phyloP scores from a whole-genome alignment of 805 yeast genomes.

The Starmerella sp. region DNA sequence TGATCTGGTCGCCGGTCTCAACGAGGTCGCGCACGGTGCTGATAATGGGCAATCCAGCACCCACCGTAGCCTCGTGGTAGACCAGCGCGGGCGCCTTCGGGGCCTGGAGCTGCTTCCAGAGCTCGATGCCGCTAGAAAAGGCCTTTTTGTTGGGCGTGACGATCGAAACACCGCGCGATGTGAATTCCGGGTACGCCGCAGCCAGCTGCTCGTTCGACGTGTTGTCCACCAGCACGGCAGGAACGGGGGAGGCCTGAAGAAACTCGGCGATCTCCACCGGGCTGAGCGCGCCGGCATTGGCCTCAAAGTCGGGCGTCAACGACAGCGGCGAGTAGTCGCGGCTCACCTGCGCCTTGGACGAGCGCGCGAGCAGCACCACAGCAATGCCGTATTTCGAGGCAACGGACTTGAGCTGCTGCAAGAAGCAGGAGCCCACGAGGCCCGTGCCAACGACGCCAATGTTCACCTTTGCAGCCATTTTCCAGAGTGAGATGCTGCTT shows the following conservation, averaged over 20 bases:
- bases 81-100: slow-evolving; percentile 59
- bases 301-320: slow-evolving; percentile 44
- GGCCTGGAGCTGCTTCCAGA: slow-evolving; percentile 66
- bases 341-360: slow-evolving; percentile 57
- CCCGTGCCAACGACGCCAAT: slow-evolving; percentile 79
- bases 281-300: slow-evolving; percentile 41
- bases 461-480: slow-evolving; percentile 29
- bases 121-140: slow-evolving; percentile 60
- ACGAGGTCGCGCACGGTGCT: slow-evolving; percentile 80
- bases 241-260: slow-evolving; percentile 54
- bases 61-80: slow-evolving; percentile 97
- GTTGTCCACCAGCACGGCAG: slow-evolving; percentile 84
- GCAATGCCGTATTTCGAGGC: slow-evolving; percentile 51
- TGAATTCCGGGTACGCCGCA: slow-evolving; percentile 59
- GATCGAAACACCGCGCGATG: slow-evolving; percentile 70
- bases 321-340: slow-evolving; percentile 61
- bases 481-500: not conserved
- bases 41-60: slow-evolving; percentile 94
- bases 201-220: slow-evolving; percentile 79
- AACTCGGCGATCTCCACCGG: slow-evolving; percentile 49
- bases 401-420: slow-evolving; percentile 54
- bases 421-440: slow-evolving; percentile 86
- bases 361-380: slow-evolving; percentile 68
- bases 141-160: slow-evolving; percentile 99
- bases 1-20: slow-evolving; percentile 85